These are phyloP conservation scores for Meyerozyma guilliermondii DNA, from an alignment of 1,139 yeast genomes.

Conservation along the genomic window DNA sequence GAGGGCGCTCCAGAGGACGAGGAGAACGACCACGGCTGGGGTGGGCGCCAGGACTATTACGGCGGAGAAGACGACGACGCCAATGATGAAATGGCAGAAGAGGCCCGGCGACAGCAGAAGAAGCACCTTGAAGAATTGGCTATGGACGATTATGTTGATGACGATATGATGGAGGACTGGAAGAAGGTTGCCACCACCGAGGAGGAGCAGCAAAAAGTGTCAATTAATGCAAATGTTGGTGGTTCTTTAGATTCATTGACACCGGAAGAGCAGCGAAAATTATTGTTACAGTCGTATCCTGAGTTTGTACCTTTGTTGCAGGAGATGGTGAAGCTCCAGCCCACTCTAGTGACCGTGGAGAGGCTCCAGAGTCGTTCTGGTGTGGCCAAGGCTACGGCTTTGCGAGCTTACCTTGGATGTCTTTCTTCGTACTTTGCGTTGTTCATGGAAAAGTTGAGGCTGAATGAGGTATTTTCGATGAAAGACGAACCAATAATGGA, in stretches of 20 bases:
- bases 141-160: constrained; percentile 80
- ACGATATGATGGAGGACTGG: constrained; percentile 77
- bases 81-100: constrained; percentile 67
- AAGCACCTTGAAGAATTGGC: constrained; percentile 75
- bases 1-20: constrained; percentile 25
- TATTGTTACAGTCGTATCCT: constrained; percentile 64
- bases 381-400: constrained; percentile 55
- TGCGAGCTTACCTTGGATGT: constrained; percentile 72
- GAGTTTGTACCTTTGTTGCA: constrained; percentile 75
- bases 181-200: constrained; percentile 32
- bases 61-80: constrained; percentile 85
- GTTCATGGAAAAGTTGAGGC: constrained; percentile 50
- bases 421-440: constrained; percentile 73
- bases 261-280: constrained; percentile 37
- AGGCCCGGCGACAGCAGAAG: constrained; percentile 84
- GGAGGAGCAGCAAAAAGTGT: constrained; percentile 21
- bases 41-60: constrained; percentile 68
- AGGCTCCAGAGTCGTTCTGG: constrained; percentile 26
- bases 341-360: constrained; percentile 30
- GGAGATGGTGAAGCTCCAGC: constrained; percentile 52
- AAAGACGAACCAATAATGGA: constrained; percentile 90
- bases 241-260: constrained; percentile 30
- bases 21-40: constrained; percentile 88
- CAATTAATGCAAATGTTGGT: constrained; percentile 21
- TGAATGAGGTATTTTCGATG: constrained; percentile 56